Evolutionary conservation across 306 rosid genomes (phyloP).

Genomic region (Leucaena leucocephala): DNA sequence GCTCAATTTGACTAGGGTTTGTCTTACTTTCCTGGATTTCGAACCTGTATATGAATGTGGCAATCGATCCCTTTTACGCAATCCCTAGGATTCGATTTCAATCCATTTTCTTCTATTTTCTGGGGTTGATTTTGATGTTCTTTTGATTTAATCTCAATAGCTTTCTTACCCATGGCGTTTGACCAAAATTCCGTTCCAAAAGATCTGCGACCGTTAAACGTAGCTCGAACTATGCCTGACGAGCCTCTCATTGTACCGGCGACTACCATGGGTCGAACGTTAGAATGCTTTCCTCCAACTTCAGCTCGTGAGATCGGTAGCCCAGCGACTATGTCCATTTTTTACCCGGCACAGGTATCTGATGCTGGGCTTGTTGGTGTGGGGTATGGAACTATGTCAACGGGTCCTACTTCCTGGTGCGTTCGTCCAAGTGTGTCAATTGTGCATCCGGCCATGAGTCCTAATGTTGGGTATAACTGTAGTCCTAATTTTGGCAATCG

Average conservation of each 20-base stretch:
- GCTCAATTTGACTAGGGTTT: conserved; percentile 52
- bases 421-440: conserved; percentile 49
- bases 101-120: conserved; percentile 8
- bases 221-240: conserved; percentile 50
- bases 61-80: not conserved
- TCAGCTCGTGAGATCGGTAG: conserved; percentile 45
- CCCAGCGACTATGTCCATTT: conserved; percentile 48
- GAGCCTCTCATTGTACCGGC: conserved; percentile 62
- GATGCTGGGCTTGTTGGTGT: conserved; percentile 61
- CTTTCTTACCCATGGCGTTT: conserved; percentile 63
- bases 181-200: conserved; percentile 66
- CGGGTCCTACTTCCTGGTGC: conserved; percentile 58
- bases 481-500: conserved; percentile 43
- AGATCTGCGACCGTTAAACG: conserved; percentile 64
- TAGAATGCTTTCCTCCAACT: conserved; percentile 45
- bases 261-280: conserved; percentile 35
- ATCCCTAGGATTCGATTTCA: conserved; percentile 25
- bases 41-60: conserved; percentile 22
- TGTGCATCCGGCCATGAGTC: conserved; percentile 50
- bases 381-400: conserved; percentile 64
- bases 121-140: conserved; percentile 32
- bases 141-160: conserved; percentile 6
- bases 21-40: conserved; percentile 26
- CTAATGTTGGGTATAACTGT: conserved; percentile 53
- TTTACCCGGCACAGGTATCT: conserved; percentile 42